A percentile compares a stretch with the other conserved stretches of the same genome.
Evolutionary conservation across 2,329 filamentous ascomycete species (phyloP).

Genomic region (Alternaria sp.): DNA sequence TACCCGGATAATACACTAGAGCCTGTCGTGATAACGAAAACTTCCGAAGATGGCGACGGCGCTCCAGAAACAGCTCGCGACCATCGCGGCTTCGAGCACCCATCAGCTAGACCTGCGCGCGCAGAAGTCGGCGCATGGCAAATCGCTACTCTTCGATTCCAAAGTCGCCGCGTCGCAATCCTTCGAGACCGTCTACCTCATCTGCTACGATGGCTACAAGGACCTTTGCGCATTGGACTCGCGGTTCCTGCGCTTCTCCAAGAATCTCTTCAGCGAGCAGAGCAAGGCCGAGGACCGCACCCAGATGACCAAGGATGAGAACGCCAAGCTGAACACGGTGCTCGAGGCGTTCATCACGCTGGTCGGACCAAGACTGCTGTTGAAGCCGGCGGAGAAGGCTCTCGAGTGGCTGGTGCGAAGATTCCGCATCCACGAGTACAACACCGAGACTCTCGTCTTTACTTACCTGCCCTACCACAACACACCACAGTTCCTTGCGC

Average conservation of each 20-base stretch:
- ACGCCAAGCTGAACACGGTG: constrained; percentile 77
- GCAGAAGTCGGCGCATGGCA: constrained; percentile 88
- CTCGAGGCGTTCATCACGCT: constrained; percentile 84
- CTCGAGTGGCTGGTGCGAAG: constrained; percentile 93
- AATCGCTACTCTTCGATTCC: constrained; percentile 92
- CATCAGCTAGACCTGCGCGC: constrained; percentile 91
- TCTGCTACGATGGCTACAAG: constrained; percentile 87
- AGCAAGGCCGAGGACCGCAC: constrained; percentile 87
- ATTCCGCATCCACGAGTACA: constrained; percentile 92
- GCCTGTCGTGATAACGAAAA: background rate
- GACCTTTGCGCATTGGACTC: constrained; percentile 88
- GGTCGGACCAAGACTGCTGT: constrained; percentile 74
- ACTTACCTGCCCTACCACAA: constrained; percentile 94
- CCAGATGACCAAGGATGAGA: constrained; percentile 81
- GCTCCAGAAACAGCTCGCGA: constrained; percentile 91
- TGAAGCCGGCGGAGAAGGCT: constrained; percentile 88
- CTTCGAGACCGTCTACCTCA: constrained; percentile 84
- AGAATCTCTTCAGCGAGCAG: constrained; percentile 89
- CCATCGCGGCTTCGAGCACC: constrained; percentile 88
- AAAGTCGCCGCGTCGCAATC: constrained; percentile 84
- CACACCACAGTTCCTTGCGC: constrained; percentile 80
- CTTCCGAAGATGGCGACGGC: constrained; percentile 69
- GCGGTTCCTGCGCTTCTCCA: constrained; percentile 75
- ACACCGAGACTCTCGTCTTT: constrained; percentile 76
- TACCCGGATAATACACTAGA: background rate